Base-by-base conservation (phyloP, 2,329 filamentous ascomycete species). In the Cercospora citrullina region DNA sequence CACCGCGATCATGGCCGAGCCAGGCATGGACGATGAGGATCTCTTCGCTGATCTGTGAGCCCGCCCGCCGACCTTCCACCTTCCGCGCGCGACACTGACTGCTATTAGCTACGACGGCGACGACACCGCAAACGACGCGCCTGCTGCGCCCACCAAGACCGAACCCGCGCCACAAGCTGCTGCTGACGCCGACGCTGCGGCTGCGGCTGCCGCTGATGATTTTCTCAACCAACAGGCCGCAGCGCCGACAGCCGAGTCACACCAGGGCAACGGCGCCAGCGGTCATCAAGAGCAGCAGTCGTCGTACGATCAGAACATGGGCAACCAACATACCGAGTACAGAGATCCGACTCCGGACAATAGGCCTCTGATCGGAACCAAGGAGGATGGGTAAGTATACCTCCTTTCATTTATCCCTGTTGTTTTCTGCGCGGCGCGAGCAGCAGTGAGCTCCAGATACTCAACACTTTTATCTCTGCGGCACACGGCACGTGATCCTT, bases 41-140 rank as follows among this genome's bases (percentile, higher is more conserved):
- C 91, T 97, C 81, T 97, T 97, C 81, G 93, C 93, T 76, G 94
- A 97, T 82, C 87, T 97, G 93, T 97, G 84, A 82, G 92, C 66
- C 30, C 58, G 48, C n/a, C 31, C 36, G 42, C 59, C 36, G 55
- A 60, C 45, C 58, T 51, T 30, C 28, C 28, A 16, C 10, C 59
- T 9, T 12, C 7, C 16, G 23, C 59, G 55, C 58, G 48, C 48
- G 36, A 42, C 26, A 65, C 68, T 72, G 48, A 72, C 67, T 45
- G 18, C 4, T n/a, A 7, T 18, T 64, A 78, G 76, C 61, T 78
- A 78, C 72, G 76, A 78, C 63, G 76, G 91, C 76, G 88, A 91
- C 71, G 89, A 89, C 69, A 88, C 91, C 72, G 87, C 90, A 60
- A 82, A 71, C 23, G 68, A 68, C 18, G 60, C 72, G 16, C 63